A percentile compares a stretch with the other conserved stretches of the same genome.
Conservation (phyloP, 2,329 filamentous ascomycete species). For the Gnomoniopsis smithogilvyi region DNA sequence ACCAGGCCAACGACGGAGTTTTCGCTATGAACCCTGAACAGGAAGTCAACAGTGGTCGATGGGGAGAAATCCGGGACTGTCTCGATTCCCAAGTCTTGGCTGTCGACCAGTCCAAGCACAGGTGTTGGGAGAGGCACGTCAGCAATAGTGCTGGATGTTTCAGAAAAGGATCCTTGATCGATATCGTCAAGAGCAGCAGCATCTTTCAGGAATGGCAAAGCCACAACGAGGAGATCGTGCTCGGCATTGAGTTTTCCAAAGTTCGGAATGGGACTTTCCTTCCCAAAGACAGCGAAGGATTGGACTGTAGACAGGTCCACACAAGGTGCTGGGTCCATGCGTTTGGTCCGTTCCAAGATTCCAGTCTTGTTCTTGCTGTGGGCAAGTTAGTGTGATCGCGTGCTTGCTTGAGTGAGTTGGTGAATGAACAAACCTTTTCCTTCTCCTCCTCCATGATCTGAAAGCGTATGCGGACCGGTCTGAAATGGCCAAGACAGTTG, state of each 20-base stretch:
- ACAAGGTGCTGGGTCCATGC: conserved; percentile 14
- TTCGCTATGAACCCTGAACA: conserved; percentile 15
- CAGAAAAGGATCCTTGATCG: conserved; percentile 15
- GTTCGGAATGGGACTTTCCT: conserved; percentile 17
- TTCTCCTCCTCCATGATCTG: conserved; percentile 11
- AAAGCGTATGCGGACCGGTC: not conserved
- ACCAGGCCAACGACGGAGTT: conserved; percentile 19
- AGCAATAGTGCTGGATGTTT: conserved; percentile 18
- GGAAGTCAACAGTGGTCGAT: conserved; percentile 10
- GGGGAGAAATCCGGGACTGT: not conserved
- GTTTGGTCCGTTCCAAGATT: conserved; percentile 8
- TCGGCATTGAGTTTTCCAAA: conserved; percentile 16
- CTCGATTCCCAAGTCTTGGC: conserved; percentile 15
- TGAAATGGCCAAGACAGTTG: conserved; percentile 16
- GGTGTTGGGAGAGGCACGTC: conserved; percentile 12
- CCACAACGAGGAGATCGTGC: conserved; percentile 19
- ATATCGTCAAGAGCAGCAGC: conserved; percentile 6
- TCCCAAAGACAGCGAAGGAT: conserved; percentile 20
- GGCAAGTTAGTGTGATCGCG: conserved; percentile 7
- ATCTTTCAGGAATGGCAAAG: conserved; percentile 11
- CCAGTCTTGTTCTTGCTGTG: conserved; percentile 4
- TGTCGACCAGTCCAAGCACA: conserved; percentile 19
- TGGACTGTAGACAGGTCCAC: conserved; percentile 15
- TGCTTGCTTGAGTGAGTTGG: not conserved
- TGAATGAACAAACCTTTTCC: conserved; percentile 12